These are phyloP conservation scores for Fagopyrum tataricum DNA, from an alignment of 148 eudicot species.

Conservation along the genomic window DNA sequence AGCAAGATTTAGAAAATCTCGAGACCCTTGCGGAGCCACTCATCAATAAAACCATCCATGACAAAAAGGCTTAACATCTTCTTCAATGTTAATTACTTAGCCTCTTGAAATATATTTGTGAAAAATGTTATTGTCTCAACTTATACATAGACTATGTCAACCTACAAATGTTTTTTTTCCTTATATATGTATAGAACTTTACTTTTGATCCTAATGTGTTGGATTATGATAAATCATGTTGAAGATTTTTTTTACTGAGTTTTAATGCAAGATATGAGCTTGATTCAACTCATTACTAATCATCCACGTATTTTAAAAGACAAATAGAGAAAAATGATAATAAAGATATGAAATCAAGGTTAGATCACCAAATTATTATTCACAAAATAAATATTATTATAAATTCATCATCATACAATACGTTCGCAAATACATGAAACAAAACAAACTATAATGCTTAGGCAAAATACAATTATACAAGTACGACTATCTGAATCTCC, in stretches of 20 bases:
- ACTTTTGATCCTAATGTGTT: too few relatives aligned
- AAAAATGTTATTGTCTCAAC: too few relatives aligned
- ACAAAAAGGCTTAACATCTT: neutral
- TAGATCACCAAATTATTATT: neutral
- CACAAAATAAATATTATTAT: neutral
- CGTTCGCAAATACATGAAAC: neutral
- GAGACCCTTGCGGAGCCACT: conserved; percentile 3
- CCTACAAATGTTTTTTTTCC: too few relatives aligned
- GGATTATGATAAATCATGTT: too few relatives aligned
- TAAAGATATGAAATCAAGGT: neutral
- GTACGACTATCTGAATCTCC: neutral
- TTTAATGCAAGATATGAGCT: too few relatives aligned
- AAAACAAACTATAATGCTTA: neutral
- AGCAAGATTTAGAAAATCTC: neutral
- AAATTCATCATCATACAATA: neutral
- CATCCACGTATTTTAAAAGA: too few relatives aligned
- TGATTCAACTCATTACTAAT: too few relatives aligned
- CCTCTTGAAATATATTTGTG: neutral
- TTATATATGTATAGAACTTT: too few relatives aligned
- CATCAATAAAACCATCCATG: neutral
- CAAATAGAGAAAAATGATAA: neutral
- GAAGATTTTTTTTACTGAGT: too few relatives aligned
- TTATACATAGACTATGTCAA: too few relatives aligned
- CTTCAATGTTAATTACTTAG: neutral
- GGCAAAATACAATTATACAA: neutral